A percentile compares a stretch with the other conserved stretches of the same genome.
Conservation (phyloP, 805 yeast species). For the Suhomyces tanzawaensis region DNA sequence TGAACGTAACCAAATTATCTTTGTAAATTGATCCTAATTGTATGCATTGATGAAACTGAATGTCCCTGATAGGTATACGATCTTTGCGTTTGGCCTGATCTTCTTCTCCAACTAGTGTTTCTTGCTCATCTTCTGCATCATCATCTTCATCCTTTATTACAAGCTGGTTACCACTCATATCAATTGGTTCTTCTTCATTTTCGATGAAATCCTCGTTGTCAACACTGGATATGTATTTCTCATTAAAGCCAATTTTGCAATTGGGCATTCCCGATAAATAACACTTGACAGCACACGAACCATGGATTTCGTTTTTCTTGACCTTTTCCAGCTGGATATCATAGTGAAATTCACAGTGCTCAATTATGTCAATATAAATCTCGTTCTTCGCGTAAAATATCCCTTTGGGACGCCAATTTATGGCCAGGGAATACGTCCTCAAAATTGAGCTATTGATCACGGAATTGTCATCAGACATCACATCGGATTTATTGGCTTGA, state of each 20-base stretch:
- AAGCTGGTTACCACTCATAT: slow-evolving; percentile 12
- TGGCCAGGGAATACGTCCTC: slow-evolving; percentile 66
- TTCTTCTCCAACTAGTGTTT: neutral
- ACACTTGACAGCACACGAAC: slow-evolving; percentile 34
- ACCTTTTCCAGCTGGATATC: slow-evolving; percentile 29
- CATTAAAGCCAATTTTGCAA: slow-evolving; percentile 42
- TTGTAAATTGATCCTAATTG: slow-evolving; percentile 64
- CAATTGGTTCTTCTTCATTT: slow-evolving; percentile 8
- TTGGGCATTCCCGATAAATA: slow-evolving; percentile 46
- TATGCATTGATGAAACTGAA: slow-evolving; percentile 66
- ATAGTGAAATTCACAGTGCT: slow-evolving; percentile 34
- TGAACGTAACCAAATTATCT: slow-evolving; percentile 67
- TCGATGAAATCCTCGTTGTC: slow-evolving; percentile 19
- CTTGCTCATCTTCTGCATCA: slow-evolving; percentile 11
- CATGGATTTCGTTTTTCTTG: slow-evolving; percentile 32
- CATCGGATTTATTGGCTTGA: slow-evolving; percentile 35
- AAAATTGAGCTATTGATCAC: slow-evolving; percentile 66
- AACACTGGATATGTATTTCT: slow-evolving; percentile 33
- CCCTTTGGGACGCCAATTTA: slow-evolving; percentile 47
- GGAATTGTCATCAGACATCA: slow-evolving; percentile 19
- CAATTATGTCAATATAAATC: slow-evolving; percentile 42
- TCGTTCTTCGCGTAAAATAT: slow-evolving; percentile 45
- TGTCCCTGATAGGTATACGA: slow-evolving; percentile 34
- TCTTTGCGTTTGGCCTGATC: neutral
- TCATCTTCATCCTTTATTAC: slow-evolving; percentile 4